phyloP scores from a whole-genome alignment of 2,329 filamentous ascomycete species.

The Diaporthe sp. region DNA sequence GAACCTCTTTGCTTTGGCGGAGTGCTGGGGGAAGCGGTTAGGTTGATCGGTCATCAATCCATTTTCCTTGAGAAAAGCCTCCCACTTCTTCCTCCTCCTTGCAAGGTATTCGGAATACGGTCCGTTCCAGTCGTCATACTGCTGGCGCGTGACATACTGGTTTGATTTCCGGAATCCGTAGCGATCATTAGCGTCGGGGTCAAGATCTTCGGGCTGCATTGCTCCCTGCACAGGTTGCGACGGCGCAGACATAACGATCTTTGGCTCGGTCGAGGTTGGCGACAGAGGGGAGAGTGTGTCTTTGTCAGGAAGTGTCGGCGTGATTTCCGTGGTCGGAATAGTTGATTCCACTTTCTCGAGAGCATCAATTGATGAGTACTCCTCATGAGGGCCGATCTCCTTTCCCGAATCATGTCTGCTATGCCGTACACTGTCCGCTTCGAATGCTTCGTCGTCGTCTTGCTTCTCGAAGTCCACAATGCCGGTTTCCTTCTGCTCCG shows the following conservation, averaged over 20 bases:
- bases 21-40: constrained; percentile 82
- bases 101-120: constrained; percentile 82
- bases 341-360: constrained; percentile 19
- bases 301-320: constrained; percentile 3
- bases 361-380: constrained; percentile 14
- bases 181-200: constrained; percentile 74
- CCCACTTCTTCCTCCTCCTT: constrained; percentile 86
- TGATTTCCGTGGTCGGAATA: constrained; percentile 14
- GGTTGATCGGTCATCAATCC: constrained; percentile 80
- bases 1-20: constrained; percentile 88
- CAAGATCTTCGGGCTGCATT: constrained; percentile 57
- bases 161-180: constrained; percentile 94
- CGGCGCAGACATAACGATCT: constrained; percentile 21
- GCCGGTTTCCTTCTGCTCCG: constrained; percentile 37
- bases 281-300: constrained; percentile 35
- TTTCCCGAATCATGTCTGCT: constrained; percentile 64
- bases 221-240: constrained; percentile 46
- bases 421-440: constrained; percentile 44
- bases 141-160: constrained; percentile 79
- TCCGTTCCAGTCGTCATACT: constrained; percentile 87
- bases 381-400: constrained; percentile 51
- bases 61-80: constrained; percentile 80
- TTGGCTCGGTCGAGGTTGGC: constrained; percentile 21
- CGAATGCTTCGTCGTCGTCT: constrained; percentile 51
- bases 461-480: constrained; percentile 35